Evolutionary conservation across 208 protist genomes (phyloP).

Genomic region (Eutreptiella sp.): DNA sequence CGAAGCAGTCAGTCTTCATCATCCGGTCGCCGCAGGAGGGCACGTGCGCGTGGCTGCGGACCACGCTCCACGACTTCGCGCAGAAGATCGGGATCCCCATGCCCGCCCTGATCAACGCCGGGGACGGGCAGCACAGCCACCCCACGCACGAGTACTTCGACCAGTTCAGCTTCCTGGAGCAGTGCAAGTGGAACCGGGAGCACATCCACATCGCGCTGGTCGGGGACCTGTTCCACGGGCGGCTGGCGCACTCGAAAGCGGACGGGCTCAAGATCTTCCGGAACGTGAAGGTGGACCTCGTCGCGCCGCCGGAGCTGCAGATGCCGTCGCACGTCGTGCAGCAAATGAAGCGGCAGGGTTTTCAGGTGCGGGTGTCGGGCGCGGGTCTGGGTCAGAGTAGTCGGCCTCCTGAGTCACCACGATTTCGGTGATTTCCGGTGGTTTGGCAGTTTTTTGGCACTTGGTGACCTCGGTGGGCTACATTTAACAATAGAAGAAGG

Average conservation of each 20-base stretch:
- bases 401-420: too few relatives aligned
- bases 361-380: conserved; percentile 3
- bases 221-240: conserved; percentile 16
- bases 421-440: too few relatives aligned
- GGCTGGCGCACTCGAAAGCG: conserved; percentile 13
- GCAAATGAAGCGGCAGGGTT: conserved; percentile 13
- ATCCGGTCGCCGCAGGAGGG: conserved; percentile 20
- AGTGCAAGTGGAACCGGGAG: neutral
- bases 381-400: too few relatives aligned
- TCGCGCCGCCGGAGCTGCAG: conserved; percentile 2
- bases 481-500: too few relatives aligned
- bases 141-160: conserved; percentile 22
- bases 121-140: conserved; percentile 17
- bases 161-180: conserved; percentile 10
- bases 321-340: conserved; percentile 1
- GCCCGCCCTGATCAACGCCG: conserved; percentile 20
- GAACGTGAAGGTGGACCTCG: conserved; percentile 6
- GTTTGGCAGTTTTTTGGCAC: too few relatives aligned
- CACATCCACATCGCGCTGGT: conserved; percentile 20
- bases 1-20: conserved; percentile 22
- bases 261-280: conserved; percentile 11
- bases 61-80: neutral
- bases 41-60: conserved; percentile 8
- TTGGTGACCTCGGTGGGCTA: too few relatives aligned
- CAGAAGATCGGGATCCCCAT: neutral